These are phyloP conservation scores for Cordyceps militaris DNA, from an alignment of 2,329 filamentous ascomycete genomes.

Conservation along the genomic window DNA sequence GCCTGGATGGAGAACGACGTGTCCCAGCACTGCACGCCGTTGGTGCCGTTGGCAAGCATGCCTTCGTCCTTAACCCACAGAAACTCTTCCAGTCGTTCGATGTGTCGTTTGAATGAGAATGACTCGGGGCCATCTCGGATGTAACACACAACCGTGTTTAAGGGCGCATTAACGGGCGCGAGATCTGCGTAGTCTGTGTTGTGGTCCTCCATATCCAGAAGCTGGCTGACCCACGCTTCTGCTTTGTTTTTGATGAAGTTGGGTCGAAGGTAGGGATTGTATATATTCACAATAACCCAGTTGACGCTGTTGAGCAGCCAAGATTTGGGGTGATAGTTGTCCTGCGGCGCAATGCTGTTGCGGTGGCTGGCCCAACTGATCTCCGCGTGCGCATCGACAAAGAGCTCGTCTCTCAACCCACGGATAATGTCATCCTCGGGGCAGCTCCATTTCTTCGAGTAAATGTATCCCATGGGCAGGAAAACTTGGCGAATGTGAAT, in stretches of 20 bases:
- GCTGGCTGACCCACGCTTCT: constrained; percentile 72
- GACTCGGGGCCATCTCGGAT: constrained; percentile 74
- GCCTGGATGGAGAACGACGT: constrained; percentile 86
- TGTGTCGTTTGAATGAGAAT: constrained; percentile 64
- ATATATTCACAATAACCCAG: constrained; percentile 71
- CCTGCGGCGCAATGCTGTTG: constrained; percentile 69
- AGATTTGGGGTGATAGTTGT: constrained; percentile 92
- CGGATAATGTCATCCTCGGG: constrained; percentile 68
- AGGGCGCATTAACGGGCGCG: constrained; percentile 80
- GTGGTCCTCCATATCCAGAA: constrained; percentile 84
- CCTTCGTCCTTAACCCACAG: constrained; percentile 90
- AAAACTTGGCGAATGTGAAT: constrained; percentile 98
- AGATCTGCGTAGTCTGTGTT: constrained; percentile 85
- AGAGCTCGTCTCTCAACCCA: constrained; percentile 72
- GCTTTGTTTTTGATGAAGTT: constrained; percentile 60
- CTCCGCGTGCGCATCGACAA: constrained; percentile 66
- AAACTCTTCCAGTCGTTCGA: constrained; percentile 76
- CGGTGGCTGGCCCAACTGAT: constrained; percentile 74
- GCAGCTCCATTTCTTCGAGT: constrained; percentile 73
- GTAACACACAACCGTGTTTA: constrained; percentile 86
- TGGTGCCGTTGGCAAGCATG: constrained; percentile 92
- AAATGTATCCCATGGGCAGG: constrained; percentile 83
- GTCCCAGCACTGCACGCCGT: constrained; percentile 97
- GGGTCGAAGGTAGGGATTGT: constrained; percentile 68
- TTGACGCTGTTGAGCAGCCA: constrained; percentile 75